Evolutionary conservation across 768 basidiomycete genomes (phyloP), one percentile per base, ranked within the genome.

Genomic region (Suillus decipiens): DNA sequence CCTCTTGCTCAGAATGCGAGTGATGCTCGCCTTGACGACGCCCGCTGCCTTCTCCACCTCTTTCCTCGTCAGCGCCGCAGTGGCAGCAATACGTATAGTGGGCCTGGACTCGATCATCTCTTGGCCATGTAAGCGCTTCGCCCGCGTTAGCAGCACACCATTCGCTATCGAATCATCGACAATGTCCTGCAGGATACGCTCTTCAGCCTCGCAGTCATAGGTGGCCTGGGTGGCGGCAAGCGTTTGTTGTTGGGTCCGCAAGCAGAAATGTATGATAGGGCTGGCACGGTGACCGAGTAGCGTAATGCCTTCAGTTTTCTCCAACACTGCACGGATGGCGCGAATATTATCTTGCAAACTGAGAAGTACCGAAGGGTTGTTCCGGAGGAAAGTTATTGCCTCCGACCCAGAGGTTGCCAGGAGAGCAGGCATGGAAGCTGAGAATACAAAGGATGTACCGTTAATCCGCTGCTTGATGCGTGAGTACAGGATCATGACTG

Each of bases 401-500:
- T 94, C 89, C 0, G 93, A 95, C 2, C 88, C 93, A 67, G 89
- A 87, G 66, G 95, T 95, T 22, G 93, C 88, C 43, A 99, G 87
- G 48, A 96, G 83, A 3, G 93, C 86, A 0, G 97, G 97, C 80
- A 96, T 88, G 2, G 96, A 88, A 19, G 97, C 97, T 1, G 96
- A 97, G 81, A 95, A 99, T 63, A 99, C 95, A 73, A 94, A 96
- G 0, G 95, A 88, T 4, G 94, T 89, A 17, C 93, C 94, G 73
- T 99, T 99, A 84, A 96, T 97, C 53, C 95, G 95, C 86, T 97
- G 70, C 39, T 57, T 4, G 42, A 34, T 11, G 31, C 1, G 47
- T 48, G 12, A 60, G 31, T n/a, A 57, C 5, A 24, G 19, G 14
- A 8, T 22, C 34, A 57, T 47, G 43, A 51, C 5, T 24, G 19